Base-by-base conservation (phyloP, 352 stramenopile genomes). In the Phytophthora syringae region DNA sequence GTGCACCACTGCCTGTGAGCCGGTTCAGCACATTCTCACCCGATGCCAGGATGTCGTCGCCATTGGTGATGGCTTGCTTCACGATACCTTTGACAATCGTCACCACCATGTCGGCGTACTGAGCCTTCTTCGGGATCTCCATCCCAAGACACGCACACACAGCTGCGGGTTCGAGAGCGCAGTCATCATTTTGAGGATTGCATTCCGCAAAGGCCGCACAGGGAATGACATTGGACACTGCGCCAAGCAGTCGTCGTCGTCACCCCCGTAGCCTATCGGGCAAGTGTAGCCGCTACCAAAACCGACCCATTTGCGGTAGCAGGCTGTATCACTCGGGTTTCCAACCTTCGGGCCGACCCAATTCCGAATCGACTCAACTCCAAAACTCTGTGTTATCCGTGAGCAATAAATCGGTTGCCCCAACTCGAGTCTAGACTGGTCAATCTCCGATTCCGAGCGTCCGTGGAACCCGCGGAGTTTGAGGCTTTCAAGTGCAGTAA, bases 101-200 rank as follows among this genome's bases (percentile, higher is more conserved):
- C 5, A 61, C 16, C 7, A 61, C 42, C 1, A 20, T 52, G 12
- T 52, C 28, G 5, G 42, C 42, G 11, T 37, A 61, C 32, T 53
- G 7, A 5, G 53, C 53, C 10, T 36, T 36, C 6, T 22, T 25
- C 0, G 53, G 53, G 5, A 61, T 24, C 10, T n/a, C 28, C 10
- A 61, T 3, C 5, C 27, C 30, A 12, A 61, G 42, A 16, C 53
- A 61, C 21, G 27, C 20, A n/a, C 53, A 61, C 1, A 61, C 30
- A 3, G 53, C 53, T 6, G 53, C 28, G 11, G 65, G 64, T 1
- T 70, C 64, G 2, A 64, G 36, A 7, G 67, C 67, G 48, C 74
- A 85, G 50, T 82, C 74, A 30, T 72, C 60, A 64, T 76, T 86
- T 56, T 86, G 77, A 34, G 68, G 77, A 36, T 84, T 49, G 42